Base-by-base conservation (phyloP, 768 basidiomycete genomes). In the Megacollybia marginata region DNA sequence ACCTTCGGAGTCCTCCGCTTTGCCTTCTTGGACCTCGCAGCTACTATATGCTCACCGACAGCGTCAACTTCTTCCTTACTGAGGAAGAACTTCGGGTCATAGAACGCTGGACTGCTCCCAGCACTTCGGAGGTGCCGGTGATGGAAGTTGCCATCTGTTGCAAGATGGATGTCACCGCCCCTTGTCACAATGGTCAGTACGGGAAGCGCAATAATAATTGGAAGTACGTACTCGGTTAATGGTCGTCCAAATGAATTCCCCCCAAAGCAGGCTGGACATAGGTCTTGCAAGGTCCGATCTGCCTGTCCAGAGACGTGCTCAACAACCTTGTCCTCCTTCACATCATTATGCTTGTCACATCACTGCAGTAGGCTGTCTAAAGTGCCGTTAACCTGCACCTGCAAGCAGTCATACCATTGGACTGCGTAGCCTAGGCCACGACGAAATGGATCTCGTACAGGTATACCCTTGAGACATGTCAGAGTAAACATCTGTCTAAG, bases 221-320 rank as follows among this genome's bases (percentile, higher is more conserved):
- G 8, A 40, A 40, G 38, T 5, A 40, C 38, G 13, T 5, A 40
- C 38, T 40, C 15, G 7, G 46, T 28, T 8, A 44, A 31, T 6
- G 34, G n/a, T 20, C 50, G 44, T 4, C 52, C 50, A 13, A 15
- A 50, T 5, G 16, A 10, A 13, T 6, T 8, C 10, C 36, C 47
- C 4, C 34, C 46, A 33, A 54, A 52, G 28, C 51, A 52, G 9
- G 50, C 33, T 15, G 50, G 51, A 35, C 52, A 54, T 15, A 42
- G 42, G 9, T 52, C 31, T 4, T 19, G 32, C 16, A 54, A 31
- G 9, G 31, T 15, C 15, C 12, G 10, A 12, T 40, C 23, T 28
- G 23, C 23, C 23, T 28, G 23, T 28, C 23, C 23, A 28, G 23
- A 2, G 6, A 28, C 23, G 23, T 28, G 4, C 23, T 28, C 23